These are phyloP conservation scores for Neolentinus lepideus DNA, from an alignment of 1,284 basidiomycete species.

Conservation along the genomic window DNA sequence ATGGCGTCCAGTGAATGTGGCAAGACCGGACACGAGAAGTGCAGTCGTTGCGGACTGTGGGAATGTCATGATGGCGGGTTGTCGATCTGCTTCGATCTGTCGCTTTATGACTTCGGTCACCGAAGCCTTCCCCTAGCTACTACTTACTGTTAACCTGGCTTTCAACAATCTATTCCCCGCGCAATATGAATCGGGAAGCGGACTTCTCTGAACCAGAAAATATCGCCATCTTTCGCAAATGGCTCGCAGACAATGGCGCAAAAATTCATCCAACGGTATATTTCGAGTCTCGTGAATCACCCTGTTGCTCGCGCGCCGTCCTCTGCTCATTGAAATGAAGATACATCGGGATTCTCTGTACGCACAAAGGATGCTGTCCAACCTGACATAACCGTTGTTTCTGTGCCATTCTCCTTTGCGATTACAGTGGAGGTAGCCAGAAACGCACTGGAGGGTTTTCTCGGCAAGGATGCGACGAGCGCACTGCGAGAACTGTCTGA, in stretches of 20 bases:
- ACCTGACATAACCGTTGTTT: slow-evolving; percentile 51
- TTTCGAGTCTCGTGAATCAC: background rate
- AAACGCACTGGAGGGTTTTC: slow-evolving; percentile 36
- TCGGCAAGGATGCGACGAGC: too few species aligned
- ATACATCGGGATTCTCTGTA: slow-evolving; percentile 49
- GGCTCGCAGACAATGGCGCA: background rate
- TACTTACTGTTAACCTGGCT: too few species aligned
- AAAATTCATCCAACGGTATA: background rate
- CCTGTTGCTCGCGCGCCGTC: background rate
- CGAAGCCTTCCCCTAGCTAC: too few species aligned
- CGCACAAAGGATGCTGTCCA: slow-evolving; percentile 42
- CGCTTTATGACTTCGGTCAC: too few species aligned
- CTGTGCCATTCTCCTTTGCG: slow-evolving; percentile 69
- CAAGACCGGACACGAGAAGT: background rate
- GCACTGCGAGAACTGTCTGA: slow-evolving; percentile 43
- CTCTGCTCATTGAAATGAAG: slow-evolving; percentile 19
- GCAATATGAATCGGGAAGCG: too few species aligned
- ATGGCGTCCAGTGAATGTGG: slow-evolving; percentile 27
- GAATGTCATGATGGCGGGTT: background rate
- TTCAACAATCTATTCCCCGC: too few species aligned
- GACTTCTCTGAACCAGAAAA: background rate
- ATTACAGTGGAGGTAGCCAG: slow-evolving; percentile 54
- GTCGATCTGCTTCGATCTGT: background rate
- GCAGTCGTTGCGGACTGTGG: background rate
- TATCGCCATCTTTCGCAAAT: background rate